phyloP scores from a whole-genome alignment of 805 yeast genomes.

The Cyberlindnera americana region DNA sequence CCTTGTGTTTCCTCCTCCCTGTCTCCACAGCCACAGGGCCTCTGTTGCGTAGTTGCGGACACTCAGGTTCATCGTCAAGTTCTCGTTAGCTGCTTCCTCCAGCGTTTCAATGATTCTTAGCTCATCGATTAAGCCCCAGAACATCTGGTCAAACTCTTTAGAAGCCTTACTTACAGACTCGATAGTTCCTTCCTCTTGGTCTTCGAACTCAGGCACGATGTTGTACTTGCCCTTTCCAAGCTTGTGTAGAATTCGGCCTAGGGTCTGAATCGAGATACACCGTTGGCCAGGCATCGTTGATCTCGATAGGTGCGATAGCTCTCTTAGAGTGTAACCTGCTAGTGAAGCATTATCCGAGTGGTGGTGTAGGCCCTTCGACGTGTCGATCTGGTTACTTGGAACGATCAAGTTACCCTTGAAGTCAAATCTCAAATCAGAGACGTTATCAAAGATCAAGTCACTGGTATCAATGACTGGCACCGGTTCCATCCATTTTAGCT shows the following conservation, averaged over 20 bases:
- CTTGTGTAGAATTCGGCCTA: slow-evolving; percentile 84
- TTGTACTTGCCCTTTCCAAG: slow-evolving; percentile 61
- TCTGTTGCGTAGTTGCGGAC: slow-evolving; percentile 83
- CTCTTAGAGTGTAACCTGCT: slow-evolving; percentile 89
- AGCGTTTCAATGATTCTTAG: slow-evolving; percentile 62
- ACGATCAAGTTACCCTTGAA: slow-evolving; percentile 76
- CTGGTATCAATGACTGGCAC: slow-evolving; percentile 40
- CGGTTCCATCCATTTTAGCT: slow-evolving; percentile 90
- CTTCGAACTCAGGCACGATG: slow-evolving; percentile 44
- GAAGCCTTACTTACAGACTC: slow-evolving; percentile 31
- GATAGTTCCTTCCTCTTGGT: slow-evolving; percentile 27
- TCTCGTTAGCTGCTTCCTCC: slow-evolving; percentile 65
- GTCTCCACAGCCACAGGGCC: slow-evolving; percentile 86
- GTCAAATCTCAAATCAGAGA: slow-evolving; percentile 79
- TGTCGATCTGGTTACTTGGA: slow-evolving; percentile 50
- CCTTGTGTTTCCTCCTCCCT: slow-evolving; percentile 39
- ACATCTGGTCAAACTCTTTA: slow-evolving; percentile 36
- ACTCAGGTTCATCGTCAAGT: slow-evolving; percentile 58
- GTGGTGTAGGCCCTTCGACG: slow-evolving; percentile 77
- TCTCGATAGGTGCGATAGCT: slow-evolving; percentile 73
- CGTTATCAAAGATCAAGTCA: slow-evolving; percentile 37
- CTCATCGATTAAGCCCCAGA: slow-evolving; percentile 71
- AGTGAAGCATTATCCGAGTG: slow-evolving; percentile 85
- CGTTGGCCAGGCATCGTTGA: slow-evolving; percentile 84
- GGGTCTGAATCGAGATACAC: slow-evolving; percentile 76